Conservation (phyloP, 83 land plant genomes). For the Larix sibirica region DNA sequence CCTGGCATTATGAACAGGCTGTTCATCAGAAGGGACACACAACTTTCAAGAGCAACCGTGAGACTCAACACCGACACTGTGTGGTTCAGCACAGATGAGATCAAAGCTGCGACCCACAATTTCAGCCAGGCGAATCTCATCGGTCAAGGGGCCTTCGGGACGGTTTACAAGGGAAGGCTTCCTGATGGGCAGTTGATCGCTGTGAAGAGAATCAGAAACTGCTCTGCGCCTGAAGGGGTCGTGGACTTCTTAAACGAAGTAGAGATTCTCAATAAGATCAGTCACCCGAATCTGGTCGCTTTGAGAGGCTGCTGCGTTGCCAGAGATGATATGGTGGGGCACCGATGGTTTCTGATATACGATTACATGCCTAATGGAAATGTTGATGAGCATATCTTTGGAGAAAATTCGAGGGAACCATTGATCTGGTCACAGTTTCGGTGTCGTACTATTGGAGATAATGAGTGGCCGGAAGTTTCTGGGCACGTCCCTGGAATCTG, state of each 20-base stretch:
- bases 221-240: neutral
- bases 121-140: neutral
- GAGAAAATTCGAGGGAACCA: neutral
- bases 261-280: neutral
- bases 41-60: neutral
- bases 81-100: conserved; percentile 50
- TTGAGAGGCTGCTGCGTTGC: neutral
- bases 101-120: conserved; percentile 27
- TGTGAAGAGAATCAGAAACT: neutral
- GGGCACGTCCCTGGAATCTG: neutral
- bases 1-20: neutral
- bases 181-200: neutral
- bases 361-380: conserved; percentile 21
- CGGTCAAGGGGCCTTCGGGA: neutral
- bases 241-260: neutral
- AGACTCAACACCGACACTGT: conserved; percentile 41
- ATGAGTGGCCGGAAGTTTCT: conserved; percentile 17
- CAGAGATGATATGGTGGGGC: conserved; percentile 9
- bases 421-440: neutral
- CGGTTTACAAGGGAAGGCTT: neutral
- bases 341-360: conserved; percentile 21
- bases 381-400: conserved; percentile 19
- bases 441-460: neutral
- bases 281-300: neutral
- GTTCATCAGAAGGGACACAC: neutral